phyloP scores from a whole-genome alignment of 2,329 filamentous ascomycete species.

The Fusarium tjaetaba region DNA sequence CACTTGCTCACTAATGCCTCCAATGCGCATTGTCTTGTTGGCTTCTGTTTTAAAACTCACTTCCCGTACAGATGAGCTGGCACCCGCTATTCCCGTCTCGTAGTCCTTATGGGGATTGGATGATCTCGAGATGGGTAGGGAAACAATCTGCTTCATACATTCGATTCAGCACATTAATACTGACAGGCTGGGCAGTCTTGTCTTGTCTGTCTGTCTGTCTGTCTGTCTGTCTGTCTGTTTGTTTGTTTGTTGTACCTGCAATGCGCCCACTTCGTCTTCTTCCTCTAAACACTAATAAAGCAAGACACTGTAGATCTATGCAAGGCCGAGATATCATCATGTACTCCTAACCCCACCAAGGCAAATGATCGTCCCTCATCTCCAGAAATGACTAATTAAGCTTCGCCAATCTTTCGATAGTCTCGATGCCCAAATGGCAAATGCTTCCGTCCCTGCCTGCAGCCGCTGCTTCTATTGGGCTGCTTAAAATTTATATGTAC shows the following conservation, averaged over 20 bases:
- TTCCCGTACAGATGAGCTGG: slow-evolving; percentile 14
- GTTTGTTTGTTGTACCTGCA: background rate
- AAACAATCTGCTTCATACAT: background rate
- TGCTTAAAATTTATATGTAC: background rate
- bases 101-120: background rate
- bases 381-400: slow-evolving; percentile 5
- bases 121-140: background rate
- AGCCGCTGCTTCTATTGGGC: background rate
- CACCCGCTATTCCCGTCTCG: slow-evolving; percentile 7
- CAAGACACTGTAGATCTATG: slow-evolving; percentile 1
- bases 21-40: background rate
- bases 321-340: background rate
- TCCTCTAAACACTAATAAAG: background rate
- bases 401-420: slow-evolving; percentile 29
- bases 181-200: background rate
- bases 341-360: background rate
- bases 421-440: slow-evolving; percentile 35
- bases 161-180: background rate
- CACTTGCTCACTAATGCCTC: background rate
- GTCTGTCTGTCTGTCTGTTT: background rate
- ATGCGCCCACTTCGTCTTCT: background rate
- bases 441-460: background rate
- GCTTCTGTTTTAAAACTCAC: slow-evolving; percentile 5
- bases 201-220: background rate
- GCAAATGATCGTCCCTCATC: slow-evolving; percentile 9